phyloP scores from a whole-genome alignment of 768 basidiomycete genomes.

The Leucosporidium scottii region DNA sequence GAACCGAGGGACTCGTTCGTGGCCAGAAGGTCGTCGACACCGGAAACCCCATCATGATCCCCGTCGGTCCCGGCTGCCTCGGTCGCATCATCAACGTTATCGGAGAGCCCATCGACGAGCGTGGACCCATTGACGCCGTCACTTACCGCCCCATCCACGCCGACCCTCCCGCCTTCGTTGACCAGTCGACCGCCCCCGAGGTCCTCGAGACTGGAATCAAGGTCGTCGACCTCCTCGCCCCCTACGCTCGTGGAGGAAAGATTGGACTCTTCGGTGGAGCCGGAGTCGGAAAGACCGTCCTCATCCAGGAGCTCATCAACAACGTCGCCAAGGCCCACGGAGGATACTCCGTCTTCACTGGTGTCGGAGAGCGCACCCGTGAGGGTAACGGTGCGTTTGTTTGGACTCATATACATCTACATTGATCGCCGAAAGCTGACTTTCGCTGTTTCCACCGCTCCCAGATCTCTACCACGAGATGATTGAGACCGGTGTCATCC shows the following conservation, averaged over 20 bases:
- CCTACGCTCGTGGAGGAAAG: conserved; percentile 99
- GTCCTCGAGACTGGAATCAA: conserved; percentile 99
- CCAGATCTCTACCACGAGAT: conserved; percentile 81
- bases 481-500: conserved; percentile 99
- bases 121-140: conserved; percentile 95
- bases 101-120: conserved; percentile 99
- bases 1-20: conserved; percentile 99
- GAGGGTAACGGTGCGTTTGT: conserved; percentile 83
- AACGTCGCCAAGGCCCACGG: conserved; percentile 99
- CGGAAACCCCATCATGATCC: conserved; percentile 90
- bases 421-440: background rate
- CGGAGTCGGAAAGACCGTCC: conserved; percentile 99
- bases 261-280: conserved; percentile 99
- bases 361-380: conserved; percentile 99
- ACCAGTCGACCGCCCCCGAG: conserved; percentile 97
- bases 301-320: conserved; percentile 96
- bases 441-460: background rate
- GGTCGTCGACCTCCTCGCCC: conserved; percentile 98
- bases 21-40: conserved; percentile 96
- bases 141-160: conserved; percentile 75
- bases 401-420: background rate
- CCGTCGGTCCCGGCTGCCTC: conserved; percentile 87
- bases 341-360: conserved; percentile 84
- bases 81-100: conserved; percentile 99
- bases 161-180: conserved; percentile 93